Evolutionary conservation across 306 rosid species (phyloP).

Genomic region (Dalbergia cultrata): DNA sequence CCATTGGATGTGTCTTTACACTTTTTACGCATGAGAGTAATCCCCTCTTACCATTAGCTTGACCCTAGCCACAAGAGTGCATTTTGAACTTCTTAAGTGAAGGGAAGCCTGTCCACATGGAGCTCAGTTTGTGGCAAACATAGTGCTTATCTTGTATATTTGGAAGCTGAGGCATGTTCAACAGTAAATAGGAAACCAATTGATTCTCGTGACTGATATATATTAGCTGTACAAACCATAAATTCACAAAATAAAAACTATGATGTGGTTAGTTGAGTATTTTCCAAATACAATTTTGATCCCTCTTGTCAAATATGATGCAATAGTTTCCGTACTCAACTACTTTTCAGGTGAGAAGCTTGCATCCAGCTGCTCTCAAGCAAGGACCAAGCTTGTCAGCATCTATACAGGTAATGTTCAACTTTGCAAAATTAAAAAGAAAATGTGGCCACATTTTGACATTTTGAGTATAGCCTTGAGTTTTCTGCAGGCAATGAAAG

Average conservation of each 20-base stretch:
- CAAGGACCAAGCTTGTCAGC: conserved; percentile 63
- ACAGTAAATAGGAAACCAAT: not conserved
- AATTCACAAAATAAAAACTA: not conserved
- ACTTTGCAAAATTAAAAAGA: conserved; percentile 13
- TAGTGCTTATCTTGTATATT: not conserved
- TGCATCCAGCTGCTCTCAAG: conserved; percentile 77
- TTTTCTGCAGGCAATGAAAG: conserved; percentile 64
- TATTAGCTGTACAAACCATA: not conserved
- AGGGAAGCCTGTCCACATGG: too few species aligned
- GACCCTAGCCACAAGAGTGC: too few species aligned
- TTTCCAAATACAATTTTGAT: not conserved
- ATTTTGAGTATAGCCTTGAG: not conserved
- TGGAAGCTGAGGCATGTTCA: not conserved
- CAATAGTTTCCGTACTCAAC: conserved; percentile 53
- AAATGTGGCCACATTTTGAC: not conserved
- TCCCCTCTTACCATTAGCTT: too few species aligned
- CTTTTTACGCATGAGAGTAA: too few species aligned
- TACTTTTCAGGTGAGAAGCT: conserved; percentile 65
- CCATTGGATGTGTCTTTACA: too few species aligned
- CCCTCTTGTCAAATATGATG: too few species aligned
- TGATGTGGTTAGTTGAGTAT: conserved; percentile 43
- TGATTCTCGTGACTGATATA: not conserved
- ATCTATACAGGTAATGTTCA: conserved; percentile 71
- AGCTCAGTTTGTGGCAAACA: too few species aligned
- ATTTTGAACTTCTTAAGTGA: too few species aligned